Percentiles rank a stretch among this genome's conserved stretches.
Conservation (phyloP, 441 rosid genomes). For the Populus hybrid region DNA sequence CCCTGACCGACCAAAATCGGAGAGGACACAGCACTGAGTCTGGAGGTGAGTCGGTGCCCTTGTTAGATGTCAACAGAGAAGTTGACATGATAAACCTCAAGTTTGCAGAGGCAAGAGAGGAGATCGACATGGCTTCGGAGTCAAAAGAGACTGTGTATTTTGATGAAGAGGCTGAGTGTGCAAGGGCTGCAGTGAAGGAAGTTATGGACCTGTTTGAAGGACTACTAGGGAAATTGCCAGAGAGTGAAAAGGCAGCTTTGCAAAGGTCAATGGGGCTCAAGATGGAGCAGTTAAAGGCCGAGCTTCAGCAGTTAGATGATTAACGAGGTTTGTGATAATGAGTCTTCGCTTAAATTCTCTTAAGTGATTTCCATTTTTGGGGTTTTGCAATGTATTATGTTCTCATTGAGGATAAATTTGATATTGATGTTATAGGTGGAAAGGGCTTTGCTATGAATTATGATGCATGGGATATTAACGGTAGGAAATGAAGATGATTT, state of each 20-base stretch:
- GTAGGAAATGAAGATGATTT: background rate
- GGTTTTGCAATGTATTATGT: background rate
- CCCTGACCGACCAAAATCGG: background rate
- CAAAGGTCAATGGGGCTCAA: constrained; percentile 93
- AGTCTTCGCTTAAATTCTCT: background rate
- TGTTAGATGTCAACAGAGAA: constrained; percentile 56
- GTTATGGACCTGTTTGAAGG: constrained; percentile 60
- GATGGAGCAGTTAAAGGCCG: constrained; percentile 94
- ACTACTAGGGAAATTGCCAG: constrained; percentile 50
- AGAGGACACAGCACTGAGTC: constrained; percentile 31
- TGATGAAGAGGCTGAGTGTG: constrained; percentile 90
- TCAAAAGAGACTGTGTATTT: constrained; percentile 93
- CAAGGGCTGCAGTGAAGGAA: constrained; percentile 70
- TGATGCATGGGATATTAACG: background rate
- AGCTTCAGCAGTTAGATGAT: constrained; percentile 77
- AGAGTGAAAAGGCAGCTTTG: constrained; percentile 51
- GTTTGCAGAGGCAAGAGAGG: constrained; percentile 98
- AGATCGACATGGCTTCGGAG: constrained; percentile 91
- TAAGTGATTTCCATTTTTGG: background rate
- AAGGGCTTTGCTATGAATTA: too few relatives aligned
- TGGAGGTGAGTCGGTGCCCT: constrained; percentile 21
- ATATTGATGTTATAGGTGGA: background rate
- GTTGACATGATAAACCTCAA: constrained; percentile 82
- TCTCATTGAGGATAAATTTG: background rate
- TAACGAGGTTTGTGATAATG: constrained; percentile 40